phyloP scores from a whole-genome alignment of 495 filamentous ascomycete genomes.

The Lasiosphaeria ovina region DNA sequence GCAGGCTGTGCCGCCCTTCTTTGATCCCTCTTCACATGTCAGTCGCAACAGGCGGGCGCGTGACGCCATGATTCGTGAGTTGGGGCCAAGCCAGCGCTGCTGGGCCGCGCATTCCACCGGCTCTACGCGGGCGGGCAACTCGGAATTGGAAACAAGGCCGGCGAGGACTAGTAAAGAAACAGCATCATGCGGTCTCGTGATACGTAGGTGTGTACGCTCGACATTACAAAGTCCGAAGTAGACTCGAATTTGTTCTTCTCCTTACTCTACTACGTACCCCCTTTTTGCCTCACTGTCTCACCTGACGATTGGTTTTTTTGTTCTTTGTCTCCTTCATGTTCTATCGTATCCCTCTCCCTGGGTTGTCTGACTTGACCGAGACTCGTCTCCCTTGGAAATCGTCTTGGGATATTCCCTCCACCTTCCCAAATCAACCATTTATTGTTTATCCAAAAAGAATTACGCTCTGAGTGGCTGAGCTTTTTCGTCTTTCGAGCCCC shows the following conservation, averaged over 20 bases:
- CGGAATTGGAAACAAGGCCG: too few relatives aligned
- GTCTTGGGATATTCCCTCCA: too few relatives aligned
- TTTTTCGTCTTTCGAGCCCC: too few relatives aligned
- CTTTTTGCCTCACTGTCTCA: too few relatives aligned
- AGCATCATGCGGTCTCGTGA: slow-evolving; percentile 3
- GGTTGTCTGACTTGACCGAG: too few relatives aligned
- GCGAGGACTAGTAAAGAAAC: not conserved
- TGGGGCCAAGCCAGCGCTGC: not conserved
- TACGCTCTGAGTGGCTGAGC: too few relatives aligned
- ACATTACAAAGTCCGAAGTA: not conserved
- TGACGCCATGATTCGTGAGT: slow-evolving; percentile 3
- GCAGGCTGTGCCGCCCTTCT: not conserved
- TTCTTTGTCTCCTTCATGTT: too few relatives aligned
- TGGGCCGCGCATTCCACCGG: not conserved
- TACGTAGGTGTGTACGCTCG: not conserved
- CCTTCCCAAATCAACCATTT: too few relatives aligned
- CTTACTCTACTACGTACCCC: not conserved
- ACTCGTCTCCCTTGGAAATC: too few relatives aligned
- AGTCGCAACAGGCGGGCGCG: not conserved
- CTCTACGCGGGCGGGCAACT: not conserved
- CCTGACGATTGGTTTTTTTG: too few relatives aligned
- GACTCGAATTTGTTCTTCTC: not conserved
- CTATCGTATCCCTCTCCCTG: too few relatives aligned
- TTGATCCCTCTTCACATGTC: not conserved
- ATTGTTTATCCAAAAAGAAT: too few relatives aligned